Evolutionary conservation across 2,329 filamentous ascomycete species (phyloP).

Genomic region (Stagonosporopsis chrysanthemi): DNA sequence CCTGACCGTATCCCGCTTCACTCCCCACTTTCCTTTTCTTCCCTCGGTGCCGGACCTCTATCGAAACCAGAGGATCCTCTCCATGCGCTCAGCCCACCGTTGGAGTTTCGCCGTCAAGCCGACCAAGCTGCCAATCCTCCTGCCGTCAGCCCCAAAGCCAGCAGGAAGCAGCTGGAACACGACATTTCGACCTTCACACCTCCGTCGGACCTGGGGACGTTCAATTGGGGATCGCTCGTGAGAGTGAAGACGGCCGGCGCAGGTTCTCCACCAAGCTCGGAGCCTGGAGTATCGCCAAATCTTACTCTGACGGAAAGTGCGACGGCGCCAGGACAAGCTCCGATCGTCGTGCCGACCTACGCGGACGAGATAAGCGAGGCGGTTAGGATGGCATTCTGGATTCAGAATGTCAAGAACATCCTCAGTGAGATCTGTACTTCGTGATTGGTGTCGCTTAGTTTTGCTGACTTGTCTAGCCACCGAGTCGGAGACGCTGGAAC

Average conservation of each 20-base stretch:
- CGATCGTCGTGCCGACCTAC: slow-evolving; percentile 37
- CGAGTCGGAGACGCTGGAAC: slow-evolving; percentile 42
- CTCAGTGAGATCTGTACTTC: slow-evolving; percentile 41
- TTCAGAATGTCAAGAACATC: slow-evolving; percentile 38
- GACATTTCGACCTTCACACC: slow-evolving; percentile 55
- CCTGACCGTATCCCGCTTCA: slow-evolving; percentile 49
- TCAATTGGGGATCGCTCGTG: slow-evolving; percentile 51
- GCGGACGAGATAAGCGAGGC: slow-evolving; percentile 31
- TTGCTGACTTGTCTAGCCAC: slow-evolving; percentile 36
- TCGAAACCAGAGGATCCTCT: slow-evolving; percentile 52
- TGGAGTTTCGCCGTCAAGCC: slow-evolving; percentile 29
- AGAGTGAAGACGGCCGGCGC: slow-evolving; percentile 46
- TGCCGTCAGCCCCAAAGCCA: slow-evolving; percentile 28
- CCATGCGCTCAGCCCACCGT: slow-evolving; percentile 48
- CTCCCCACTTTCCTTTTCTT: slow-evolving; percentile 37
- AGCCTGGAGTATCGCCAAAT: slow-evolving; percentile 44
- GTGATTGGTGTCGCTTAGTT: not conserved
- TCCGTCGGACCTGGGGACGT: slow-evolving; percentile 53
- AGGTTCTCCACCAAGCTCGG: slow-evolving; percentile 52
- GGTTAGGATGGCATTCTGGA: slow-evolving; percentile 41
- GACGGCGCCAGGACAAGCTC: slow-evolving; percentile 31
- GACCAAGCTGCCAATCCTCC: slow-evolving; percentile 28
- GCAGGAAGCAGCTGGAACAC: slow-evolving; percentile 39
- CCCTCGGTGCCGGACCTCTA: slow-evolving; percentile 47
- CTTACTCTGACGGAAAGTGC: slow-evolving; percentile 31